Base-by-base conservation (phyloP, 139 green algal species). In the Picochlorum costavermella region DNA sequence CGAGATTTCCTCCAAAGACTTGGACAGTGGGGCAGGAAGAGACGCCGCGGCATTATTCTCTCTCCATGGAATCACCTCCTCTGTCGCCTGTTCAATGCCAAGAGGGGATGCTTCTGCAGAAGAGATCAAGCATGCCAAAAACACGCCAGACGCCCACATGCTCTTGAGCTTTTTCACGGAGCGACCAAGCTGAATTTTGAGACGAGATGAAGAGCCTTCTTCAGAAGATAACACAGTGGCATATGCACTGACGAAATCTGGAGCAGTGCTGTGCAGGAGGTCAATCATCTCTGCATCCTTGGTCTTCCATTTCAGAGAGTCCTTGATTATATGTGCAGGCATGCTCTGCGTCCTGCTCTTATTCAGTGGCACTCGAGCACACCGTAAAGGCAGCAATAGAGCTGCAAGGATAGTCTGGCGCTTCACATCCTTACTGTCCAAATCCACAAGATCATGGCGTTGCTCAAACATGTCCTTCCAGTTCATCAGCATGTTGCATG, bases 321-420 rank as follows among this genome's bases (percentile, higher is more conserved):
- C 81, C 3, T 77, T 63, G 26, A 94, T 69, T 16, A 93, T 63
- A 55, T 79, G 56, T 11, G 29, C 25, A 28, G 70, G 23, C 70
- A 69, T 37, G 12, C 12, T 49, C 12, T 48, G 48, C 4, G 68
- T 65, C 73, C 74, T 86, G 60, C 72, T 72, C 68, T 84, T 87
- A 31, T 61, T 55, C 5, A 31, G 60, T 9, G 53, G 43, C 37
- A 71, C 61, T 23, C 56, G 12, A n/a, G 72, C 11, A 2, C 49
- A 44, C 6, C 83, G 73, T 48, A 95, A 61, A 6, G 88, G 88
- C 72, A 95, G 75, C 61, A 95, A 68, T 61, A 90, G 71, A 2
- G 83, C 84, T 6, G 85, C 79, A 50, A 95, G 61, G 50, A 94
- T 66, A 26, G 80, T 61, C 10, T 86, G 70, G 28, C 84, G 74